Evolutionary conservation across 2,329 filamentous ascomycete genomes (phyloP).

Genomic region (Beauveria rudraprayagi): DNA sequence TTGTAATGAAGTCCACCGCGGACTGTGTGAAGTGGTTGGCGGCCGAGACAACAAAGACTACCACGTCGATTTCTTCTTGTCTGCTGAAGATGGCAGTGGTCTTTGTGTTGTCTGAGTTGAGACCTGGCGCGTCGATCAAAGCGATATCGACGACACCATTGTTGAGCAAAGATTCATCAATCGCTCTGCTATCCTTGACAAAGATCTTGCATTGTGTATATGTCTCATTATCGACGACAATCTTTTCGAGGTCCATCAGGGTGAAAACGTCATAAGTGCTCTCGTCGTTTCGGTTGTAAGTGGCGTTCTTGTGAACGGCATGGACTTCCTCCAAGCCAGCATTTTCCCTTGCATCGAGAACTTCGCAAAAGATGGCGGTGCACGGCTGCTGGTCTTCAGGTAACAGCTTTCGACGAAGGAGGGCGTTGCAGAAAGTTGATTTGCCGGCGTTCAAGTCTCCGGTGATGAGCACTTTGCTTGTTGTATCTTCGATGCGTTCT

Average conservation of each 20-base stretch:
- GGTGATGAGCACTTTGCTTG: constrained; percentile 92
- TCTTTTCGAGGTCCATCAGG: constrained; percentile 71
- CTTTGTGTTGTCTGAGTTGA: constrained; percentile 94
- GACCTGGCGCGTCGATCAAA: constrained; percentile 88
- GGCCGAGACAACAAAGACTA: constrained; percentile 95
- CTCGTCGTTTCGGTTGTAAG: constrained; percentile 85
- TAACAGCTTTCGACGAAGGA: constrained; percentile 82
- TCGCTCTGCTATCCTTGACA: constrained; percentile 77
- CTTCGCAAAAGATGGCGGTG: constrained; percentile 97
- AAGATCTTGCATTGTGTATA: constrained; percentile 98
- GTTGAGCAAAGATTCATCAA: constrained; percentile 90
- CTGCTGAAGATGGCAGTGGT: constrained; percentile 95
- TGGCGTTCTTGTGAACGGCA: constrained; percentile 72
- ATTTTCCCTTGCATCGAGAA: constrained; percentile 87
- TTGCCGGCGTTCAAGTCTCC: constrained; percentile 96
- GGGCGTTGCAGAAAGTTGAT: constrained; percentile 97
- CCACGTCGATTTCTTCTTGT: constrained; percentile 97
- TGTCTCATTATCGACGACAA: constrained; percentile 79
- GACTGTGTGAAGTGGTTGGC: constrained; percentile 97
- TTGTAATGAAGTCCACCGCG: constrained; percentile 95
- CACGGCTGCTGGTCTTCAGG: constrained; percentile 97
- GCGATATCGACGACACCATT: constrained; percentile 98
- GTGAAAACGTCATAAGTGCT: constrained; percentile 85
- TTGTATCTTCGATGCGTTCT: constrained; percentile 93
- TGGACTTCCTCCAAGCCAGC: constrained; percentile 90